Evolutionary conservation across 1,139 yeast genomes (phyloP).

Genomic region (Suhomyces taliae): DNA sequence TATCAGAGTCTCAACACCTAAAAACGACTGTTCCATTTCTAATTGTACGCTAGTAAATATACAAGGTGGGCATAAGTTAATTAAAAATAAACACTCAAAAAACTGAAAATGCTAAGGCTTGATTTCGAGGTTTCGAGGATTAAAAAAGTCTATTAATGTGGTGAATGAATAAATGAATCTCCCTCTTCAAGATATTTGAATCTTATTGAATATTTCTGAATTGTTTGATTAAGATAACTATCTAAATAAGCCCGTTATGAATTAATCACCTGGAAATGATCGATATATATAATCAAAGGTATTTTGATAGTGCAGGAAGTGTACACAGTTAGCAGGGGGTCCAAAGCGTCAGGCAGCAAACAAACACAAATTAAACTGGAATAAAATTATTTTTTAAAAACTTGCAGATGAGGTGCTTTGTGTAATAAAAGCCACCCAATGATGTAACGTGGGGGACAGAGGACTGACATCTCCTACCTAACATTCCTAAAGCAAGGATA

Average conservation of each 20-base stretch:
- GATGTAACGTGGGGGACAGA: conserved; percentile 3
- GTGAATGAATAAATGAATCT: too few relatives aligned
- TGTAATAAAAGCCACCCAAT: not conserved
- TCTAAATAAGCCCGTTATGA: not conserved
- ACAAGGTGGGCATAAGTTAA: not conserved
- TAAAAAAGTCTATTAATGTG: too few relatives aligned
- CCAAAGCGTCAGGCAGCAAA: conserved; percentile 13
- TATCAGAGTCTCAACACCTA: conserved; percentile 29
- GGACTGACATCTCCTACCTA: not conserved
- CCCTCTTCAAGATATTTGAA: too few relatives aligned
- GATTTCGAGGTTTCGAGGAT: too few relatives aligned
- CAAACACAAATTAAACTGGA: conserved; percentile 8
- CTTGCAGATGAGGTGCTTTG: not conserved
- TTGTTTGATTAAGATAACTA: not conserved
- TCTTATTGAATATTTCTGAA: not conserved
- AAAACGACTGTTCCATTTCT: conserved; percentile 38
- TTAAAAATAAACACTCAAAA: too few relatives aligned
- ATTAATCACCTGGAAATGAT: conserved; percentile 2
- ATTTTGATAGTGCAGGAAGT: conserved; percentile 4
- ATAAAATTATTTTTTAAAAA: conserved; percentile 3
- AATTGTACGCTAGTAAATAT: not conserved
- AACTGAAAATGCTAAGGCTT: too few relatives aligned
- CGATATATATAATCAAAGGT: conserved; percentile 8
- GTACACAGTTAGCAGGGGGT: conserved; percentile 7
- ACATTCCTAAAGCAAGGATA: not conserved